Evolutionary conservation across 495 filamentous ascomycete species (phyloP), one percentile per base, ranked within the genome.

Genomic region (Pyronema domesticum): DNA sequence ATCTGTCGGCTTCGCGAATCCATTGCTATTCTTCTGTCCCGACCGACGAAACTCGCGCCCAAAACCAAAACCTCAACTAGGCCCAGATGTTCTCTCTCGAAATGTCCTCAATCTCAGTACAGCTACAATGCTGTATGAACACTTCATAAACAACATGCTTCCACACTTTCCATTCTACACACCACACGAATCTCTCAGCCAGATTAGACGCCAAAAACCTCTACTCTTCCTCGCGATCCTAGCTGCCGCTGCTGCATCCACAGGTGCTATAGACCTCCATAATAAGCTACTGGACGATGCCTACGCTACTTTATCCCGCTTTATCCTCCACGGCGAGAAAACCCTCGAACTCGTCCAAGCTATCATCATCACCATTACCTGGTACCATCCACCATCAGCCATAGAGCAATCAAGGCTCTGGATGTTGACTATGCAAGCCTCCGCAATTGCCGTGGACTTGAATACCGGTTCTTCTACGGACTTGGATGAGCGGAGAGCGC

Each of bases 301-400:
- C 3, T 40, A 62, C 14, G 42, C 34, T 18, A 14, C 11, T 0
- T 43, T 48, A 17, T 47, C 45, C 14, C 44, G 53, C 17, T 55
- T 50, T 30, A 62, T 62, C n/a, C 40, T 14, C 17, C 46, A 47
- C 17, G 59, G 60, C 9, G n/a, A 48, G 1, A 61, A 55, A 42
- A 51, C 45, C 14, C 37, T 62, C 10, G 60, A 62, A 40, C 13
- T 62, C 10, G 13, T 62, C 13, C 60, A 62, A 37, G 51, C 60
- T 3, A 60, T 62, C 10, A 71, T 84, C 17, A 69, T 93, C 15
- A 69, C 73, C 34, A 76, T 78, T 9, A 72, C 82, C n/a, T 94
- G 86, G 84, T 93, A 93, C 58, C 78, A 76, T 56, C 85, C 85
- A n/a, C 85, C 87, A 0, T 81, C 19, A 13, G 10, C 19, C 9